A percentile compares a stretch with the other conserved stretches of the same genome.
Conservation (phyloP, 129 eudicot species). For the Chrysanthemum lavandulifolium region DNA sequence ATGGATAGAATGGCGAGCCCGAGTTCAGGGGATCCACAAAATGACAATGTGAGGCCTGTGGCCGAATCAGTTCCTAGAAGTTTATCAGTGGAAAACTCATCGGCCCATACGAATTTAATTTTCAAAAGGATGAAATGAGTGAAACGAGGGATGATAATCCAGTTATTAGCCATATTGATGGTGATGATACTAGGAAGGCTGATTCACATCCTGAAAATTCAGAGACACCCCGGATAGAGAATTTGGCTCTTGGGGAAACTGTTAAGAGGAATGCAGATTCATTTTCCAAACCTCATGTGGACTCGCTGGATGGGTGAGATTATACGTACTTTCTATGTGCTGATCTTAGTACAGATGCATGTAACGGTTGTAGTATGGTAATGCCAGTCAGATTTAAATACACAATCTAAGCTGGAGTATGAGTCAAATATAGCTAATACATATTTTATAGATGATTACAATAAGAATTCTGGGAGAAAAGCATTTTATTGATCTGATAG, state of each 20-base stretch:
- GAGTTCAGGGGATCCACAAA: conserved; percentile 31
- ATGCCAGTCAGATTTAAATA: conserved; percentile 9
- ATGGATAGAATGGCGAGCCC: conserved; percentile 15
- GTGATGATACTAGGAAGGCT: conserved; percentile 31
- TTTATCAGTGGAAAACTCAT: conserved; percentile 20
- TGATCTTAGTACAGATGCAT: conserved; percentile 5
- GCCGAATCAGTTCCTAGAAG: conserved; percentile 23
- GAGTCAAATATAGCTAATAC: conserved; percentile 3
- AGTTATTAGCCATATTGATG: conserved; percentile 20
- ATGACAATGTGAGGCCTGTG: conserved; percentile 12
- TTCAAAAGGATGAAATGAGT: conserved; percentile 31
- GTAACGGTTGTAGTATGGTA: conserved; percentile 1
- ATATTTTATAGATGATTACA: background rate
- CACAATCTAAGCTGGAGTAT: background rate
- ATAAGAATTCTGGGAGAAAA: conserved; percentile 3
- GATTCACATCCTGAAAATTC: conserved; percentile 33
- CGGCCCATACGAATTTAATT: conserved; percentile 29
- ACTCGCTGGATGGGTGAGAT: conserved; percentile 38
- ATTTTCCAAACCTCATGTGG: conserved; percentile 26
- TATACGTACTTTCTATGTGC: background rate
- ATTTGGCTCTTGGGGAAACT: conserved; percentile 25
- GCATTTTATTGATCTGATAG: conserved; percentile 11
- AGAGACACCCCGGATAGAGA: conserved; percentile 21
- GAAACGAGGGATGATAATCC: conserved; percentile 32
- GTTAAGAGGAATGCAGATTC: conserved; percentile 28